phyloP scores from a whole-genome alignment of 1,284 basidiomycete genomes.

The Apiotrichum siamense region DNA sequence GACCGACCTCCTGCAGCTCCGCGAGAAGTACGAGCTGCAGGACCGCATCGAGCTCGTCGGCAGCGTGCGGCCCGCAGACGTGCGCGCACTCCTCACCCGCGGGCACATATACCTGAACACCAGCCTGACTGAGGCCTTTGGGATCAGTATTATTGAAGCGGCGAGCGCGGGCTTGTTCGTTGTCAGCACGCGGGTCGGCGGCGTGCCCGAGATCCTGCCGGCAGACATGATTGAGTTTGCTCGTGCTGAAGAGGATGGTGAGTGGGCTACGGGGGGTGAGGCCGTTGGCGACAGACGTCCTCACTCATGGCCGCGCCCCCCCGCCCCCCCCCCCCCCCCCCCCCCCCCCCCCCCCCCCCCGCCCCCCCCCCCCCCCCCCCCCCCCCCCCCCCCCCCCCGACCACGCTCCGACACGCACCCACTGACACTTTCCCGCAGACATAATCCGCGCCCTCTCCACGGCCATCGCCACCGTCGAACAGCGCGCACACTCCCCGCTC shows the following conservation, averaged over 20 bases:
- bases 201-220: slow-evolving; percentile 91
- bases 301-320: no score
- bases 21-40: slow-evolving; percentile 81
- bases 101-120: slow-evolving; percentile 94
- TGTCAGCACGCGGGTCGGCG: slow-evolving; percentile 89
- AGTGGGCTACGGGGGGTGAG: slow-evolving; percentile 12
- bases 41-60: slow-evolving; percentile 87
- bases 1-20: slow-evolving; percentile 91
- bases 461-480: slow-evolving; percentile 66
- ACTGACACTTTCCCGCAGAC: slow-evolving; percentile 57
- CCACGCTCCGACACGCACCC: no score
- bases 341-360: no score
- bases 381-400: no score
- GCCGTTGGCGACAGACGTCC: neutral
- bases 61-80: slow-evolving; percentile 70
- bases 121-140: slow-evolving; percentile 92
- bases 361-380: no score
- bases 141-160: slow-evolving; percentile 92
- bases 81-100: slow-evolving; percentile 70
- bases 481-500: slow-evolving; percentile 67
- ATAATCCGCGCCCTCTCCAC: slow-evolving; percentile 74
- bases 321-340: no score
- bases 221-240: slow-evolving; percentile 91
- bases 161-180: slow-evolving; percentile 92
- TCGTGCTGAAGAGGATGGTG: slow-evolving; percentile 73